Base-by-base conservation (phyloP, 2,329 filamentous ascomycete genomes). In the Colletotrichum incanum region DNA sequence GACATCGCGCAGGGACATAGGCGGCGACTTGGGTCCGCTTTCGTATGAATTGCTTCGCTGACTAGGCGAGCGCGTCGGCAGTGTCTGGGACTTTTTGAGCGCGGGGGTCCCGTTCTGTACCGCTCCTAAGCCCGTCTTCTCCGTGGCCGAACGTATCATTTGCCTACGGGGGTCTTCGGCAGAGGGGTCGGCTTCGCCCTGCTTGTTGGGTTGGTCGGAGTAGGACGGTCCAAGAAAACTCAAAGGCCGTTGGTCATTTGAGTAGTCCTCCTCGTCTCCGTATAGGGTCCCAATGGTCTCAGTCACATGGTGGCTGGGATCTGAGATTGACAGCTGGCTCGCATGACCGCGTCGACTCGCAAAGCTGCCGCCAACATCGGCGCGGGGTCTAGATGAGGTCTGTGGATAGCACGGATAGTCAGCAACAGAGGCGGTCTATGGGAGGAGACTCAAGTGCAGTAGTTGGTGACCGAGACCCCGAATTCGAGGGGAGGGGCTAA, bases 221-320 rank as follows among this genome's bases (percentile, higher is more conserved):
- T 88, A 86, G 37, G 88, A 85, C 52, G 88, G 85, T 59, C 39
- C 78, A 65, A 95, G 87, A 83, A 94, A 96, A 84, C 93, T 96
- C 77, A 95, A 83, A 45, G 93, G 93, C 56, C 93, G 90, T 50
- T 85, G 82, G 67, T 83, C 82, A 71, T 85, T 85, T 2, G 83
- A 89, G 76, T 90, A 88, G 77, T 94, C 90, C 76, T 92, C 90
- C 78, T 91, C 90, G 79, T 94, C 93, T 78, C 93, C 94, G 83
- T 98, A 98, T 83, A 97, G 90, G 77, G 95, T 95, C 64, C 94
- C 94, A 82, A 98, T 97, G 72, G 94, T 93, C 82, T 98, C 95
- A 68, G 95, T 98, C 80, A 98, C 94, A 89, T 98, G 95, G 84
- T 98, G 94, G 84, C 89, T 94, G 73, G 95, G 93, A 83, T 98